phyloP scores from a whole-genome alignment of 345 rosid genomes.

The Capsella bursapastoris region DNA sequence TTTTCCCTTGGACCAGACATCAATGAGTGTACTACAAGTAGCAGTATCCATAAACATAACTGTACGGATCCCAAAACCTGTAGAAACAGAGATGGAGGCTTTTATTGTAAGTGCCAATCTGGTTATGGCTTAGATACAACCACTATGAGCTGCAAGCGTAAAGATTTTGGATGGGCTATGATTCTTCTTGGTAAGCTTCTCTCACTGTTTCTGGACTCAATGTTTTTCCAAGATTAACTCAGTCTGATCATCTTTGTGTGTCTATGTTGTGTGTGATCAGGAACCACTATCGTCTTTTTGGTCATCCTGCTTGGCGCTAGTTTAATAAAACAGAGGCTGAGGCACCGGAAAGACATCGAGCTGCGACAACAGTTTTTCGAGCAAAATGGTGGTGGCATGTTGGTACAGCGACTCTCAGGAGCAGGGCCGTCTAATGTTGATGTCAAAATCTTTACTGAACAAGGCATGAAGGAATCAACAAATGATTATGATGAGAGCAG shows the following conservation, averaged over 20 bases:
- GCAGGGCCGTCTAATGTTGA: constrained; percentile 28
- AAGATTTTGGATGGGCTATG: neutral
- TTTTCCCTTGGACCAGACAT: constrained; percentile 13
- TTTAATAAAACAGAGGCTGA: neutral
- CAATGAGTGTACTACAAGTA: constrained; percentile 6
- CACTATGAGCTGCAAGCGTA: constrained; percentile 7
- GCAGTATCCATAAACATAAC: neutral
- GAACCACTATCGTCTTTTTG: constrained; percentile 15
- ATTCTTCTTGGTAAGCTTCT: constrained; percentile 11
- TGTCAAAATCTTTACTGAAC: constrained; percentile 36
- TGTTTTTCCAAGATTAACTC: neutral
- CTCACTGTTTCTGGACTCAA: neutral
- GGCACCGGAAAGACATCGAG: neutral
- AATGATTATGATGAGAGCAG: constrained; percentile 34
- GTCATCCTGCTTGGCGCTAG: constrained; percentile 3
- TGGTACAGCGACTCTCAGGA: constrained; percentile 18
- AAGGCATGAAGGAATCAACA: constrained; percentile 42
- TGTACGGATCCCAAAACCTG: constrained; percentile 3
- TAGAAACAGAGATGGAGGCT: constrained; percentile 20
- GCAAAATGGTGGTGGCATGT: constrained; percentile 13
- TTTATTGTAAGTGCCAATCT: constrained; percentile 38
- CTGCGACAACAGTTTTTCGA: constrained; percentile 34
- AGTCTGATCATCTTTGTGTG: neutral
- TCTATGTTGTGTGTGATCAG: neutral
- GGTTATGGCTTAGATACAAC: neutral